Conservation (phyloP, 106 monocot genomes). For the Acorus calamus region DNA sequence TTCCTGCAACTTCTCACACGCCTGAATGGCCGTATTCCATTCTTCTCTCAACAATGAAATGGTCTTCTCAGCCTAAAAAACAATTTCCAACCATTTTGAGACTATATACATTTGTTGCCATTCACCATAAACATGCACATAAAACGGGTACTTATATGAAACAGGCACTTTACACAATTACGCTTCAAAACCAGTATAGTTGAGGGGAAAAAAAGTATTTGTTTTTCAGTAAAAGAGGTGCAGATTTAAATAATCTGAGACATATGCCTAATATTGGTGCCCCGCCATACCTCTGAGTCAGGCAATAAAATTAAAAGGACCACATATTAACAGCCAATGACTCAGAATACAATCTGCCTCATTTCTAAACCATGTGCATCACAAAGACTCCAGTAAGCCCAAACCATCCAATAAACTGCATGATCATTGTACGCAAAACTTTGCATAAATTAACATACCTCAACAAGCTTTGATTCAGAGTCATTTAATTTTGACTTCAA, state of each 20-base stretch:
- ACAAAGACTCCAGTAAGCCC: not conserved
- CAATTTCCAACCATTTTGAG: not conserved
- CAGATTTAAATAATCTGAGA: too few relatives aligned
- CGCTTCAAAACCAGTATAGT: too few relatives aligned
- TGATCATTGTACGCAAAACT: not conserved
- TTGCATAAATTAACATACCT: conserved; percentile 36
- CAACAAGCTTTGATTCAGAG: conserved; percentile 46
- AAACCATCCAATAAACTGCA: not conserved
- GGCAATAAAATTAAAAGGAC: too few relatives aligned
- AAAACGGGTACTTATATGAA: not conserved
- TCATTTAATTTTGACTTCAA: conserved; percentile 37
- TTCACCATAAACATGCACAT: not conserved
- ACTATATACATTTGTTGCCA: not conserved
- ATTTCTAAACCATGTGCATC: too few relatives aligned
- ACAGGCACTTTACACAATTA: not conserved
- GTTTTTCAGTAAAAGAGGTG: too few relatives aligned
- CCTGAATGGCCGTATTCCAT: conserved; percentile 16
- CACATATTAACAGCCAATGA: too few relatives aligned
- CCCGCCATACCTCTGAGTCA: too few relatives aligned
- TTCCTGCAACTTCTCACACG: conserved; percentile 20
- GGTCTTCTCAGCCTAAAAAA: conserved; percentile 26
- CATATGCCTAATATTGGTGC: too few relatives aligned
- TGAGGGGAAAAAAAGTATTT: too few relatives aligned
- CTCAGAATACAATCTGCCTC: too few relatives aligned
- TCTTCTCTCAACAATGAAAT: conserved; percentile 26